Evolutionary conservation across 2,329 filamentous ascomycete genomes (phyloP).

Genomic region (Cladosporium cucumerinum): DNA sequence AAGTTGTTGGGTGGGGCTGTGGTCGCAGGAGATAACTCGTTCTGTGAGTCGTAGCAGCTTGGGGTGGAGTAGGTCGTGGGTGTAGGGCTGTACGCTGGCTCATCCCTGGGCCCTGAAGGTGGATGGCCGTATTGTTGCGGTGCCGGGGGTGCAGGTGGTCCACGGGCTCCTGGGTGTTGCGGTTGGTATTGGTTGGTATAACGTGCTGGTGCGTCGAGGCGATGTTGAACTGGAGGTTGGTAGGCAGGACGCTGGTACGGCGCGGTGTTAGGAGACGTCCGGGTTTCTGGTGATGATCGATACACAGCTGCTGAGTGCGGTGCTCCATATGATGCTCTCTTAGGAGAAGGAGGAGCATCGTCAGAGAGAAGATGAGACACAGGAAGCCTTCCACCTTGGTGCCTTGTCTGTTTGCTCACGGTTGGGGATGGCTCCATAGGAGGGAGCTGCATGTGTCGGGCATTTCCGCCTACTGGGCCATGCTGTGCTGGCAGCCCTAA

Average conservation of each 20-base stretch:
- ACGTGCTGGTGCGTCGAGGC: slow-evolving; percentile 18
- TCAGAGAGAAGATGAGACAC: slow-evolving; percentile 28
- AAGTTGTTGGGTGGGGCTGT: neutral
- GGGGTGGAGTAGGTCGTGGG: slow-evolving; percentile 21
- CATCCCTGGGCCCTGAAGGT: neutral
- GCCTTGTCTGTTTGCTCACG: neutral
- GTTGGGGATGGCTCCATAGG: slow-evolving; percentile 40
- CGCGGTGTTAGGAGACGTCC: slow-evolving; percentile 4
- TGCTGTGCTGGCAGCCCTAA: slow-evolving; percentile 17
- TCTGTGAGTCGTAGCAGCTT: slow-evolving; percentile 20
- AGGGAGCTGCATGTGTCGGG: slow-evolving; percentile 31
- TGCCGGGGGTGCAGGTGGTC: slow-evolving; percentile 1
- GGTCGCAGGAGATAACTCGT: slow-evolving; percentile 1
- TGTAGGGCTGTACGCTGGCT: slow-evolving; percentile 21
- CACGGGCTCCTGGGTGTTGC: slow-evolving; percentile 17
- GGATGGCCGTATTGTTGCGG: slow-evolving; percentile 16
- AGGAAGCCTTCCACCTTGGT: slow-evolving; percentile 19
- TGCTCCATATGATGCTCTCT: slow-evolving; percentile 35
- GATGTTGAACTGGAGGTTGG: slow-evolving; percentile 17
- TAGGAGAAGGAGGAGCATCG: slow-evolving; percentile 17
- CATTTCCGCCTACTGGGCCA: slow-evolving; percentile 3
- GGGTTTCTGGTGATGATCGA: slow-evolving; percentile 4
- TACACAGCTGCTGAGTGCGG: slow-evolving; percentile 19
- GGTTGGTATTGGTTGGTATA: slow-evolving; percentile 17
- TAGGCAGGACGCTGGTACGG: slow-evolving; percentile 29